These are phyloP conservation scores for Meredithiella fracta DNA, from an alignment of 2,329 filamentous ascomycete species.

Conservation along the genomic window DNA sequence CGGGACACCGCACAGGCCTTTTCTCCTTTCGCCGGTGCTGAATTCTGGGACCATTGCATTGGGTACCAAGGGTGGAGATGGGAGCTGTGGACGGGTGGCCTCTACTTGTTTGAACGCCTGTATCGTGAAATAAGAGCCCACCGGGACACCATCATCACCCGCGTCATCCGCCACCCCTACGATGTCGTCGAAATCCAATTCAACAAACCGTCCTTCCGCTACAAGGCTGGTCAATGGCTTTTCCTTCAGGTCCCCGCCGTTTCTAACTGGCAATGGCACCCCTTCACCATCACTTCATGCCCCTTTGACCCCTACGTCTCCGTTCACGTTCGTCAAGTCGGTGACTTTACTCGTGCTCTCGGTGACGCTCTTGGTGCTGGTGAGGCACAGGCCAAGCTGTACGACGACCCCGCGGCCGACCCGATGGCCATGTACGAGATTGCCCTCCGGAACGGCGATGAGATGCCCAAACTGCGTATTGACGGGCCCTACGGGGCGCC, in stretches of 20 bases:
- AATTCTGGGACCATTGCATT: constrained; percentile 85
- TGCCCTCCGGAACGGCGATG: constrained; percentile 64
- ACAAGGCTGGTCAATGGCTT: constrained; percentile 85
- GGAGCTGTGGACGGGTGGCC: constrained; percentile 71
- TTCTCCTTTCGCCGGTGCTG: constrained; percentile 68
- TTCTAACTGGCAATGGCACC: constrained; percentile 73
- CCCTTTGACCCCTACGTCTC: constrained; percentile 77
- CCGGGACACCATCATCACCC: constrained; percentile 74
- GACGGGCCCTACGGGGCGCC: constrained; percentile 82
- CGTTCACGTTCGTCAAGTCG: constrained; percentile 74
- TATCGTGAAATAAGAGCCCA: constrained; percentile 81
- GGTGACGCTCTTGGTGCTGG: constrained; percentile 73
- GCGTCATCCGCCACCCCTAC: constrained; percentile 90
- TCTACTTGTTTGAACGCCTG: constrained; percentile 77
- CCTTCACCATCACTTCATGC: constrained; percentile 86
- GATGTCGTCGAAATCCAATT: constrained; percentile 86
- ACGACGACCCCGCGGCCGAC: constrained; percentile 51
- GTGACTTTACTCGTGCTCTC: constrained; percentile 67
- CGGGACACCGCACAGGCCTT: constrained; percentile 56
- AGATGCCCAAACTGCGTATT: constrained; percentile 65
- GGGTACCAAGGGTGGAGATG: constrained; percentile 96
- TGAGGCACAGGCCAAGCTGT: constrained; percentile 59
- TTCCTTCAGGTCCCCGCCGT: constrained; percentile 74
- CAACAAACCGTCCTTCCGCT: constrained; percentile 72
- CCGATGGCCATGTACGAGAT: constrained; percentile 85